Conservation (phyloP, 2,329 filamentous ascomycete genomes). For the Leptographium radiaticola region DNA sequence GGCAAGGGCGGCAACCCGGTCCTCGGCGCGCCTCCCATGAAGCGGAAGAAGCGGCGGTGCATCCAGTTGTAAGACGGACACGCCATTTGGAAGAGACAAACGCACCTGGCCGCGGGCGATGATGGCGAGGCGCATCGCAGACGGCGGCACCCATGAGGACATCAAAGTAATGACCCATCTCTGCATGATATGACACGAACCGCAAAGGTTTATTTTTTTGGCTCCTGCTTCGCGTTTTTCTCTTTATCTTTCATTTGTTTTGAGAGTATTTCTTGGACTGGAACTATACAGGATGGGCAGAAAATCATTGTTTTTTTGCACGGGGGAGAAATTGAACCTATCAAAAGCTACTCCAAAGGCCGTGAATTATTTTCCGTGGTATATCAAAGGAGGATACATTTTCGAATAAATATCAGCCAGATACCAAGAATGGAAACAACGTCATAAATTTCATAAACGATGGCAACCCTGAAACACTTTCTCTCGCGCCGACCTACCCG, state of each 20-base stretch:
- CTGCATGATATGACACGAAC: constrained; percentile 3
- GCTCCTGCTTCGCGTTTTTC: not conserved
- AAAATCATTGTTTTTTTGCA: not conserved
- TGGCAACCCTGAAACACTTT: too few relatives aligned
- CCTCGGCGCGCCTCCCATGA: constrained; percentile 33
- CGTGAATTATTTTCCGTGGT: too few relatives aligned
- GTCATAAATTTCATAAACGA: too few relatives aligned
- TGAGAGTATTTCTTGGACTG: constrained; percentile 1
- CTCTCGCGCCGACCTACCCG: too few relatives aligned
- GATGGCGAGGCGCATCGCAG: not conserved
- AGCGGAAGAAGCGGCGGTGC: constrained; percentile 78
- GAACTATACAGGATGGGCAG: not conserved
- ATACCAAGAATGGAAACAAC: too few relatives aligned
- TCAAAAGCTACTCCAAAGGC: too few relatives aligned
- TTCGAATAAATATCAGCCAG: too few relatives aligned
- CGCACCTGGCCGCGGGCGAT: not conserved
- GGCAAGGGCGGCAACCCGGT: constrained; percentile 14
- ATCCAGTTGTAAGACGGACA: constrained; percentile 50
- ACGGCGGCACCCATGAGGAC: not conserved
- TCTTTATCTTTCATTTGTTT: constrained; percentile 4
- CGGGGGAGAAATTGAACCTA: too few relatives aligned
- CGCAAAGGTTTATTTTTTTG: not conserved
- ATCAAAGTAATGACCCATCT: constrained; percentile 3
- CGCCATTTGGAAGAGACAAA: not conserved
- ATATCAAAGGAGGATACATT: too few relatives aligned